Percentiles rank a stretch among this genome's conserved stretches.
Evolutionary conservation across 2,329 filamentous ascomycete genomes (phyloP).

Genomic region (Fusarium luffae): DNA sequence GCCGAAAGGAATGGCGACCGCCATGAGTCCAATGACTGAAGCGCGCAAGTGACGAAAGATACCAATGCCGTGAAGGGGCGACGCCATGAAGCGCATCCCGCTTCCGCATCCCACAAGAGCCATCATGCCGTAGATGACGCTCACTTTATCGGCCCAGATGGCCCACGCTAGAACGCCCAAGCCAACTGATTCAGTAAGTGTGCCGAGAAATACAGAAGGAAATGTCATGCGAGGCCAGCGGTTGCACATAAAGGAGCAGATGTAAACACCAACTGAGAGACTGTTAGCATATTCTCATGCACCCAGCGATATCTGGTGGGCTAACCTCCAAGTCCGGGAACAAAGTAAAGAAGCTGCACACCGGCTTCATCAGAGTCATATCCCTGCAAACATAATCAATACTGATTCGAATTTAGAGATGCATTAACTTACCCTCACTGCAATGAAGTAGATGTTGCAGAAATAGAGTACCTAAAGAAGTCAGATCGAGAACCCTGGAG

Average conservation of each 20-base stretch:
- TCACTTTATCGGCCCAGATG: constrained; percentile 59
- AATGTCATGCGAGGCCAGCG: constrained; percentile 71
- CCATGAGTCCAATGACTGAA: constrained; percentile 68
- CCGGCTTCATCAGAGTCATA: constrained; percentile 64
- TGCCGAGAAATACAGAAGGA: constrained; percentile 66
- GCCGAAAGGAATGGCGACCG: constrained; percentile 70
- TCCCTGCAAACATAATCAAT: constrained; percentile 49
- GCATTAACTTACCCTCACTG: constrained; percentile 58
- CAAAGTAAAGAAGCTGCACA: constrained; percentile 69
- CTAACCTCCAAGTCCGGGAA: constrained; percentile 69
- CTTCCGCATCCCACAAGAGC: constrained; percentile 71
- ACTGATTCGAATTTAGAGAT: too few species aligned
- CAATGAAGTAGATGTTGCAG: constrained; percentile 73
- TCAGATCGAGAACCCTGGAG: constrained; percentile 50
- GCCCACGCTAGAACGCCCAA: constrained; percentile 69
- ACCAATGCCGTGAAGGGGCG: constrained; percentile 70
- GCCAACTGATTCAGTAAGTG: constrained; percentile 66
- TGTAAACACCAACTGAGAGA: constrained; percentile 61
- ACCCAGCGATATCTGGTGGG: neutral
- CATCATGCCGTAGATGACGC: constrained; percentile 73
- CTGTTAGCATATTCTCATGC: neutral
- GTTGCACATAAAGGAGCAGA: constrained; percentile 70
- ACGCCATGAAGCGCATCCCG: constrained; percentile 73
- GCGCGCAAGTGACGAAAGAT: constrained; percentile 69
- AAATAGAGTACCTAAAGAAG: constrained; percentile 69